Evolutionary conservation across 306 rosid genomes (phyloP), one percentile per base, ranked within the genome.

Genomic region (Prunus davidiana): DNA sequence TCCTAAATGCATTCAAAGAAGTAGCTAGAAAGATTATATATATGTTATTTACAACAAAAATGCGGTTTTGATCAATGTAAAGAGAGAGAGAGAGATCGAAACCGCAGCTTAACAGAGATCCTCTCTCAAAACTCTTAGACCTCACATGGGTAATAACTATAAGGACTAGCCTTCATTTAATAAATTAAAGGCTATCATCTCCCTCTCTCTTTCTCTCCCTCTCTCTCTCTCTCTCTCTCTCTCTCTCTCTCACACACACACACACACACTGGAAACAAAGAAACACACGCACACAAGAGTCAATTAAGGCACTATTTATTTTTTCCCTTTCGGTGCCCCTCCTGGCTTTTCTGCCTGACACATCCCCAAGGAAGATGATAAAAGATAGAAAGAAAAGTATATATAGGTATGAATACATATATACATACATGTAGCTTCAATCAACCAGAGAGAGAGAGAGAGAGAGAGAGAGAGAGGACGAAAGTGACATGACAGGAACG

Each of bases 401-500:
- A 10, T 64, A 2, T 19, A 9, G 19, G 11, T 32, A 64, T n/a
- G 12, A 1, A 57, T 49, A 49, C 16, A 49, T 13, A 49, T 15
- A 13, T 15, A 49, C 18, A 49, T 12, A 49, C 14, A 49, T 13
- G 16, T 49, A 49, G 54, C 54, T 56, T 15, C 8, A 5, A 52
- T 52, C 5, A 92, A 84, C 84, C 50, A 80, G 80, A 65, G 77
- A 74, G 62, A 84, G 79, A 80, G 55, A 62, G 74, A 67, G 66
- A 11, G 75, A 74, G 65, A 84, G 77, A 74, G 65, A 81, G 79
- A 81, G 74, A 69, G 80, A 65, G 77, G 14, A 15, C 68, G 97
- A 95, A 84, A 96, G 87, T n/a, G 99, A 95, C 99, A 11, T 84
- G 97, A 95, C 97, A 75, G 75, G 87, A 95, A 84, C 91, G 80